Base-by-base conservation (phyloP, 2,329 filamentous ascomycete genomes). In the Ampelomyces quisqualis region DNA sequence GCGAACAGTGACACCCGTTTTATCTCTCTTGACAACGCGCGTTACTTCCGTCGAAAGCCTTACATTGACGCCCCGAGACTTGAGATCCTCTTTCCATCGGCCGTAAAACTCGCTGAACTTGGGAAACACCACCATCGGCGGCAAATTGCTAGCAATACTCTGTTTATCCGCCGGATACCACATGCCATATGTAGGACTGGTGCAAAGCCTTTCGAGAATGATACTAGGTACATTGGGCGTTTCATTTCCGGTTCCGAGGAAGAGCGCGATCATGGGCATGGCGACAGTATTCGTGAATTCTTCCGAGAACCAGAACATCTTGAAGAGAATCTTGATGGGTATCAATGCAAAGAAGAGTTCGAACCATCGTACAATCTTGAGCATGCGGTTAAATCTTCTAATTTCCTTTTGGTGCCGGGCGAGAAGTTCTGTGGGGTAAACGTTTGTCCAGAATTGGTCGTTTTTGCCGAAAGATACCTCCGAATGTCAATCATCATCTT, bases 231-330 rank as follows among this genome's bases (percentile, higher is more conserved):
- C 84, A 48, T 87, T 81, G 0, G 84, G 80, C 0, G 85, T 85
- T 54, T 86, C 82, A 51, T 89, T 89, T 1, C 85, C 84, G 5
- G 85, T 88, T 0, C 85, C 85, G 0, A 89, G 71, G 58, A 90
- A 88, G 1, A 89, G 70, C 0, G 85, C 85, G 21, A 88, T 78
- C 62, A 89, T 78, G 1, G 85, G 85, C 42, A 86, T 74, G 0
- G 85, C 81, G 66, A 89, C 82, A 23, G 80, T 81, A 56, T 88
- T 82, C 11, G 78, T 78, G 58, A 89, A 90, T 40, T 86, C 83
- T 7, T 78, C 74, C 40, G 75, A 82, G 67, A 89, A 88, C 41
- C 80, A 70, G 65, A 86, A 88, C 35, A 88, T 64, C 40, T 78
- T 79, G 53, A 88, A 73, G 61, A 88, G 76, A 22, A 81, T 65